A percentile compares a stretch with the other conserved stretches of the same genome.
Conservation (phyloP, 23 red algal genomes). For the Gracilariopsis chorda region DNA sequence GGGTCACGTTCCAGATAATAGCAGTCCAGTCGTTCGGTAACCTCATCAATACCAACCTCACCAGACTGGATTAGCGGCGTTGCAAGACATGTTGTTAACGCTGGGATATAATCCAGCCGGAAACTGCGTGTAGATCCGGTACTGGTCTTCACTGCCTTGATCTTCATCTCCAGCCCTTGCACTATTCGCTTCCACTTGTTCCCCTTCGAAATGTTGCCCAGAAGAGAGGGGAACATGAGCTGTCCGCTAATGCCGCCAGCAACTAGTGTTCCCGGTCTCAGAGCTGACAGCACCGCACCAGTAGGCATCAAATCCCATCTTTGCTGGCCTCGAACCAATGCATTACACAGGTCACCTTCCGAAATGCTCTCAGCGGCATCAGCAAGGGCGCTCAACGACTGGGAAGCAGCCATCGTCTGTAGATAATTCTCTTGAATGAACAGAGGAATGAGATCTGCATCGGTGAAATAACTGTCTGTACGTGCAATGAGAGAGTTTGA, state of each 20-base stretch:
- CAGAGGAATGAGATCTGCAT: constrained; percentile 92
- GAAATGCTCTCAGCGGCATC: constrained; percentile 81
- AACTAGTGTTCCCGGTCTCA: constrained; percentile 82
- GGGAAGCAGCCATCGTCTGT: constrained; percentile 19
- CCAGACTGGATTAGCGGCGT: constrained; percentile 68
- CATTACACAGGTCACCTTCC: constrained; percentile 68
- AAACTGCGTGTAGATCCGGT: constrained; percentile 63
- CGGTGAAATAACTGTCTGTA: constrained; percentile 86
- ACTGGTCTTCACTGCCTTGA: constrained; percentile 56
- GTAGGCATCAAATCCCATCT: constrained; percentile 92
- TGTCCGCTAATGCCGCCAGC: constrained; percentile 55
- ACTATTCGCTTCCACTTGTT: constrained; percentile 86
- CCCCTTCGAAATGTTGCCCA: constrained; percentile 86
- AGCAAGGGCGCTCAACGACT: constrained; percentile 17
- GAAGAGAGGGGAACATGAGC: constrained; percentile 77
- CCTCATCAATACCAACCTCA: constrained; percentile 42
- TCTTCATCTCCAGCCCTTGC: constrained; percentile 72
- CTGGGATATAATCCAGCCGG: constrained; percentile 86
- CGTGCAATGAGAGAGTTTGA: constrained; percentile 57
- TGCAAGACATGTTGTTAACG: constrained; percentile 53
- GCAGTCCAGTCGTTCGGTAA: constrained; percentile 61
- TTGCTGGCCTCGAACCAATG: constrained; percentile 69
- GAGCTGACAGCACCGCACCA: constrained; percentile 60
- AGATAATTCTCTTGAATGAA: constrained; percentile 96
- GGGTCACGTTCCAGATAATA: constrained; percentile 85